Evolutionary conservation across 2,329 filamentous ascomycete genomes (phyloP).

Genomic region (Ophiostoma populinum): DNA sequence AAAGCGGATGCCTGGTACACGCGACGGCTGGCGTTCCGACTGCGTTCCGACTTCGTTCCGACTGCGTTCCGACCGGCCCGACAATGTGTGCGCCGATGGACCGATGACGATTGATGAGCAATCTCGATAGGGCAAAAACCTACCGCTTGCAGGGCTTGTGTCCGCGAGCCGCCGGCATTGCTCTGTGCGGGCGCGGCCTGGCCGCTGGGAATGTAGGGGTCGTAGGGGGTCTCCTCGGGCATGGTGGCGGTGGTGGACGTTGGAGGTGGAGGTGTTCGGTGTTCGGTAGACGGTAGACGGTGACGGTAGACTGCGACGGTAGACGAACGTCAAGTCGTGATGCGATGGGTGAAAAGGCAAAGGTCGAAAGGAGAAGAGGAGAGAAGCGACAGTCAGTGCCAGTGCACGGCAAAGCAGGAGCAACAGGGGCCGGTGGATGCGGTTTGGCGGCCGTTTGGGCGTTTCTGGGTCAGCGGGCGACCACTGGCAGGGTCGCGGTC

Average conservation of each 20-base stretch:
- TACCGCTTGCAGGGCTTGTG: conserved; percentile 68
- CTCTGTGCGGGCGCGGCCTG: conserved; percentile 28
- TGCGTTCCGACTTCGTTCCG: too few relatives aligned
- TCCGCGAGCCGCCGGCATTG: conserved; percentile 29
- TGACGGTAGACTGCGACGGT: too few relatives aligned
- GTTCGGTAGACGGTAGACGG: too few relatives aligned
- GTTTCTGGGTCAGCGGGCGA: conserved; percentile 1
- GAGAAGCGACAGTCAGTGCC: not conserved
- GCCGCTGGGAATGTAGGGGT: conserved; percentile 73
- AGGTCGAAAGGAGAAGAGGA: not conserved
- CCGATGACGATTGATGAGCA: too few relatives aligned
- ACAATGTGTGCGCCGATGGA: too few relatives aligned
- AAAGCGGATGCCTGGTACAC: too few relatives aligned
- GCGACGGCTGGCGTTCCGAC: too few relatives aligned
- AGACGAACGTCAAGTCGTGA: not conserved
- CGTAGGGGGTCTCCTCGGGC: conserved; percentile 52
- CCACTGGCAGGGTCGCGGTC: too few relatives aligned
- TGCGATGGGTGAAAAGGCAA: not conserved
- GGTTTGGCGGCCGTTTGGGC: not conserved
- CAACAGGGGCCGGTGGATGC: not conserved
- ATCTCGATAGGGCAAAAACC: conserved; percentile 27
- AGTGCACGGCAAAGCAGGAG: conserved; percentile 1
- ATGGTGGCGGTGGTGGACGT: conserved; percentile 22
- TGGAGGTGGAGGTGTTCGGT: too few relatives aligned
- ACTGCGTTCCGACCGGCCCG: not conserved